A percentile compares a stretch with the other conserved stretches of the same genome.
Evolutionary conservation across 257 asterid genomes (phyloP).

Genomic region (Avicennia marina): DNA sequence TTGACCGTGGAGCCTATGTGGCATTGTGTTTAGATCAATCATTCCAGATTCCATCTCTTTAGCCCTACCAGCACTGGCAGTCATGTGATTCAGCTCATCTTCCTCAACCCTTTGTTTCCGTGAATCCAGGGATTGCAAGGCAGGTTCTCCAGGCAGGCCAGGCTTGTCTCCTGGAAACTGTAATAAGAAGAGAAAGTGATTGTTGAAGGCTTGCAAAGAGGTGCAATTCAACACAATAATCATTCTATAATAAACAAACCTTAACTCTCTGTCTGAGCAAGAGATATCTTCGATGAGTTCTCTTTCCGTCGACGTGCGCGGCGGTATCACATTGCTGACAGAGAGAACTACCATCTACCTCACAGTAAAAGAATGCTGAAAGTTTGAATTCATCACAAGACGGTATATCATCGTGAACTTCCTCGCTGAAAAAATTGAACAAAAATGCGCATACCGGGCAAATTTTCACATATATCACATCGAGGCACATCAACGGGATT

Average conservation of each 20-base stretch:
- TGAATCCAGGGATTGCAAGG: slow-evolving; percentile 37
- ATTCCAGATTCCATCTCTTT: slow-evolving; percentile 38
- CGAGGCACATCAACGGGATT: slow-evolving; percentile 75
- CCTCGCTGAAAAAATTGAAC: no score
- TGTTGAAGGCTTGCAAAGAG: neutral
- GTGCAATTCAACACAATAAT: slow-evolving; percentile 1
- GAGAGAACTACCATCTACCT: slow-evolving; percentile 90
- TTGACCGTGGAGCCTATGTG: slow-evolving; percentile 57
- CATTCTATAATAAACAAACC: slow-evolving; percentile 49
- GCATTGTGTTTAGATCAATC: slow-evolving; percentile 83
- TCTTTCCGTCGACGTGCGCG: slow-evolving; percentile 94
- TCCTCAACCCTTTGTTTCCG: slow-evolving; percentile 22
- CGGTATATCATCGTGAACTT: no score
- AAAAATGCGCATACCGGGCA: slow-evolving; percentile 65
- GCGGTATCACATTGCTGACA: slow-evolving; percentile 92
- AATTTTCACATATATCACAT: slow-evolving; percentile 88
- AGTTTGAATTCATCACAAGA: no score
- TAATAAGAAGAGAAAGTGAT: slow-evolving; percentile 7
- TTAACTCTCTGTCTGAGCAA: slow-evolving; percentile 86
- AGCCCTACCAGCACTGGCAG: neutral
- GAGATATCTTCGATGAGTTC: slow-evolving; percentile 94
- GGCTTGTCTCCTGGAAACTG: slow-evolving; percentile 86
- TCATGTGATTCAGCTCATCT: neutral
- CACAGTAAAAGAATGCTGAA: slow-evolving; percentile 98
- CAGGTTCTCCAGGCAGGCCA: slow-evolving; percentile 40